phyloP scores from a whole-genome alignment of 495 filamentous ascomycete genomes.

The Hypoxylon fuscum region DNA sequence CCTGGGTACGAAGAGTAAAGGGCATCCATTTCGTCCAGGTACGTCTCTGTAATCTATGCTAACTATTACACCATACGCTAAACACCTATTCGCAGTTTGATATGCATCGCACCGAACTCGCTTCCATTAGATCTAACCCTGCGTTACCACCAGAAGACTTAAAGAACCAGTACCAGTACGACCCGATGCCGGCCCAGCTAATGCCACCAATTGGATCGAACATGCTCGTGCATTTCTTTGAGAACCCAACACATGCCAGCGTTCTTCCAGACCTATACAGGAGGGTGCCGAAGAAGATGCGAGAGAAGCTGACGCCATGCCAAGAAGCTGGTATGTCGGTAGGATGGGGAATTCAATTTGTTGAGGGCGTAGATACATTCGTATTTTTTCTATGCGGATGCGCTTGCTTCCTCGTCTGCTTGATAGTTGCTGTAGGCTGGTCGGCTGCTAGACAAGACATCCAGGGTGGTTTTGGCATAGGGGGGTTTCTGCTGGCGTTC shows the following conservation, averaged over 20 bases:
- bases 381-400: conserved; percentile 14
- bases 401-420: background rate
- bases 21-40: conserved; percentile 23
- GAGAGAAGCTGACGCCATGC: conserved; percentile 8
- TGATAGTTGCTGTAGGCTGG: conserved; percentile 15
- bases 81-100: conserved; percentile 13
- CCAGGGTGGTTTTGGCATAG: conserved; percentile 20
- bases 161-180: conserved; percentile 15
- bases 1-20: conserved; percentile 9
- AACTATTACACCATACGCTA: background rate
- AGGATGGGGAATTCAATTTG: conserved; percentile 24
- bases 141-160: background rate
- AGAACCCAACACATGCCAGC: conserved; percentile 13
- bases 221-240: conserved; percentile 19
- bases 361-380: conserved; percentile 10
- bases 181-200: conserved; percentile 7
- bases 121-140: background rate
- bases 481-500: conserved; percentile 17
- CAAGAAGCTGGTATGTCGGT: conserved; percentile 6
- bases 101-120: conserved; percentile 8
- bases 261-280: conserved; percentile 15
- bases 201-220: conserved; percentile 17
- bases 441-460: conserved; percentile 7
- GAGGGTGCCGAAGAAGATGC: conserved; percentile 24
- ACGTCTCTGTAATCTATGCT: background rate